Evolutionary conservation across 495 filamentous ascomycete genomes (phyloP).

Genomic region (Trichoderma asperelloides): DNA sequence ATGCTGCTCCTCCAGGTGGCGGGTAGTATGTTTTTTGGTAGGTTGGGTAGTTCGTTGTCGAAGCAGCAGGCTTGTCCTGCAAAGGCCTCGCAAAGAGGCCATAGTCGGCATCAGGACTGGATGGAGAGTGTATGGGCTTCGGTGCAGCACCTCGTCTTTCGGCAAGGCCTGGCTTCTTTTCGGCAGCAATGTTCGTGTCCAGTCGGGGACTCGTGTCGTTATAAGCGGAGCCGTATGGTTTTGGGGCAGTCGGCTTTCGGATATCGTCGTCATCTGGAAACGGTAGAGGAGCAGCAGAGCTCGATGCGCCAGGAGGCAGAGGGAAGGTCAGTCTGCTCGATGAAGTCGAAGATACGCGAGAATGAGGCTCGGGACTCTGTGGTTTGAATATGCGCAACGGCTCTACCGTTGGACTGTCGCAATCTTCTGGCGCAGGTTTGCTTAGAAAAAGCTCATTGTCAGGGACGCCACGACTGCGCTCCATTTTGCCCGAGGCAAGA

Average conservation of each 20-base stretch:
- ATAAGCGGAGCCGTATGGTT: slow-evolving; percentile 20
- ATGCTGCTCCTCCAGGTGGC: slow-evolving; percentile 28
- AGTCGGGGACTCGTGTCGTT: slow-evolving; percentile 37
- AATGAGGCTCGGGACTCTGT: slow-evolving; percentile 36
- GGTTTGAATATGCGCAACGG: slow-evolving; percentile 81
- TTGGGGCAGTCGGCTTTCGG: slow-evolving; percentile 29
- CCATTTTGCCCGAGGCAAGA: slow-evolving; percentile 16
- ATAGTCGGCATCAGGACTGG: slow-evolving; percentile 59
- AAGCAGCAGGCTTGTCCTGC: slow-evolving; percentile 21
- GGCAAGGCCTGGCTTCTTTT: slow-evolving; percentile 48
- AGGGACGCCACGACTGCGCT: slow-evolving; percentile 43
- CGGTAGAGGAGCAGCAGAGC: slow-evolving; percentile 56
- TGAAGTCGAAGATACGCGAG: slow-evolving; percentile 40
- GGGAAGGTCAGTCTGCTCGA: slow-evolving; percentile 43
- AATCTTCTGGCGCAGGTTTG: slow-evolving; percentile 43
- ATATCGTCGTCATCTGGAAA: slow-evolving; percentile 68
- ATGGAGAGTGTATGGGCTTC: slow-evolving; percentile 70
- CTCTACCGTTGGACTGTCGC: slow-evolving; percentile 64
- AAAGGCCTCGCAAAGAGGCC: slow-evolving; percentile 56
- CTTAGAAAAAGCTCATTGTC: slow-evolving; percentile 74
- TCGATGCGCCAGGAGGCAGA: slow-evolving; percentile 53
- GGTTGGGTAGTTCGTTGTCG: slow-evolving; percentile 30
- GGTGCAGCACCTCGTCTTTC: slow-evolving; percentile 66
- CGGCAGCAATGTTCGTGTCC: slow-evolving; percentile 39
- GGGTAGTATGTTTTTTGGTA: slow-evolving; percentile 45